phyloP scores from a whole-genome alignment of 2,329 filamentous ascomycete species.

The Kalmusia sp. region DNA sequence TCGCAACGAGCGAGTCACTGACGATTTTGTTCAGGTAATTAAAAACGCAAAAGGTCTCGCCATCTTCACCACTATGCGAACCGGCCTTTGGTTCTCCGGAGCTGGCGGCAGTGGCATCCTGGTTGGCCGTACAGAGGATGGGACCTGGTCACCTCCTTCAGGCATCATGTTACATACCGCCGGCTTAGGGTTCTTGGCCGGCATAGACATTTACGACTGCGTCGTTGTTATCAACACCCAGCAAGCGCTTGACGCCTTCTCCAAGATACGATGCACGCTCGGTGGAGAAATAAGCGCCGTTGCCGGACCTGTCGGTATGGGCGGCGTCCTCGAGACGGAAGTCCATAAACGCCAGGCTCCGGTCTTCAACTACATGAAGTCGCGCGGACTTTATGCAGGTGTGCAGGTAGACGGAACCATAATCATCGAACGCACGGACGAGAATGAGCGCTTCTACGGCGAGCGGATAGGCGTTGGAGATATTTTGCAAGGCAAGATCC shows the following conservation, averaged over 20 bases:
- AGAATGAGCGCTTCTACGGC: constrained; percentile 87
- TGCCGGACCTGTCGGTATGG: constrained; percentile 78
- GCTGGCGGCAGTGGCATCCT: constrained; percentile 89
- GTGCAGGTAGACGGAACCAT: constrained; percentile 88
- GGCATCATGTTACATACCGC: constrained; percentile 90
- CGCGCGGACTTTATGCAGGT: constrained; percentile 85
- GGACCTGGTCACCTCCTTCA: constrained; percentile 89
- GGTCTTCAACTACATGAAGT: constrained; percentile 88
- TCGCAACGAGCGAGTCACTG: not conserved
- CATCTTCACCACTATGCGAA: constrained; percentile 95
- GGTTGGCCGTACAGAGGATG: constrained; percentile 82
- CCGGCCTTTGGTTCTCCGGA: constrained; percentile 88
- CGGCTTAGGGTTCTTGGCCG: constrained; percentile 86
- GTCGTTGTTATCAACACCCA: constrained; percentile 91
- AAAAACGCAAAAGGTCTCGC: constrained; percentile 88
- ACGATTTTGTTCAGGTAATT: constrained; percentile 65
- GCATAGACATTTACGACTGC: constrained; percentile 95
- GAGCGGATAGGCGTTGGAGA: constrained; percentile 67
- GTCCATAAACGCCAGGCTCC: constrained; percentile 73
- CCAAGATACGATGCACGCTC: constrained; percentile 77
- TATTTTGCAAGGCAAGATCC: constrained; percentile 68
- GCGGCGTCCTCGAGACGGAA: constrained; percentile 74
- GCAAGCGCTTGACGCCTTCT: constrained; percentile 83
- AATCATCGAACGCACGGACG: constrained; percentile 83
- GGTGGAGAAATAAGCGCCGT: constrained; percentile 81